A percentile compares a stretch with the other conserved stretches of the same genome.
Conservation (phyloP, 345 rosid species). For the Salix viminalis region DNA sequence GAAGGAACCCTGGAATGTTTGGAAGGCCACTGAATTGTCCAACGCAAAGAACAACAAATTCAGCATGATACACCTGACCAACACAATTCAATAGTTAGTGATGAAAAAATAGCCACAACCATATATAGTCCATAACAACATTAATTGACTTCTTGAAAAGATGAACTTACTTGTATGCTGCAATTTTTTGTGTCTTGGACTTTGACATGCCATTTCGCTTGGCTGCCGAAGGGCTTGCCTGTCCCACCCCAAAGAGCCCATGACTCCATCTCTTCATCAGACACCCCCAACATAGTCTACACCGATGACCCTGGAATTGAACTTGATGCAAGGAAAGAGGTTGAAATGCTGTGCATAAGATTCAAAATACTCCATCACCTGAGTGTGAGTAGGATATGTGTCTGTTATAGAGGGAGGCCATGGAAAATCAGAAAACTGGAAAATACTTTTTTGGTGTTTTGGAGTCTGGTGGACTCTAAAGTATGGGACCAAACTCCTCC, state of each 20-base stretch:
- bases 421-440: slow-evolving; percentile 38
- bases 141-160: background rate
- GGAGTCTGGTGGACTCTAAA: slow-evolving; percentile 25
- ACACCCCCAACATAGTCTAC: slow-evolving; percentile 33
- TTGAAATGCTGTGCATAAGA: slow-evolving; percentile 29
- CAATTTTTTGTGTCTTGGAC: slow-evolving; percentile 18
- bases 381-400: slow-evolving; percentile 9
- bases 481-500: slow-evolving; percentile 39
- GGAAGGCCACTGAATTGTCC: slow-evolving; percentile 32
- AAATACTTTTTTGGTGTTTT: slow-evolving; percentile 9
- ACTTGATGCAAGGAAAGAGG: slow-evolving; percentile 22
- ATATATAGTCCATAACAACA: background rate
- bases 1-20: slow-evolving; percentile 34
- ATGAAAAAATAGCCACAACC: background rate
- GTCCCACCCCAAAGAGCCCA: slow-evolving; percentile 40
- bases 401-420: slow-evolving; percentile 35
- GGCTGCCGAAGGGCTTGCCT: slow-evolving; percentile 32
- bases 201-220: slow-evolving; percentile 37
- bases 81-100: background rate
- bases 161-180: slow-evolving; percentile 12
- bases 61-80: slow-evolving; percentile 30
- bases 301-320: slow-evolving; percentile 23
- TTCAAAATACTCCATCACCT: slow-evolving; percentile 25
- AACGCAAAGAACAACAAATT: slow-evolving; percentile 36
- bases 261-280: slow-evolving; percentile 25